phyloP scores from a whole-genome alignment of 148 eudicot species.

The Rhododendron mucronatum region DNA sequence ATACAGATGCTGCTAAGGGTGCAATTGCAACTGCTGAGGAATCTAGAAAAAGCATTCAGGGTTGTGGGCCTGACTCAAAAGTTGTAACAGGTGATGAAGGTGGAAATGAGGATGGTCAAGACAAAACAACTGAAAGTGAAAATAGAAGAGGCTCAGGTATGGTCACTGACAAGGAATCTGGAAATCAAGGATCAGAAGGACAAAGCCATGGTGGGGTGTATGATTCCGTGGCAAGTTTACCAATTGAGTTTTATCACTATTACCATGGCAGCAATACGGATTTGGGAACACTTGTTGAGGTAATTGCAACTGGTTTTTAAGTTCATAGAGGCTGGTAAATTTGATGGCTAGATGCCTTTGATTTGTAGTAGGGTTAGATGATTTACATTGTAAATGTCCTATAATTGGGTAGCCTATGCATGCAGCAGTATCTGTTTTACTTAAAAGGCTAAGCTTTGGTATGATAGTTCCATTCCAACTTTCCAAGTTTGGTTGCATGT shows the following conservation, averaged over 20 bases:
- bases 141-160: conserved; percentile 14
- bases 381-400: neutral
- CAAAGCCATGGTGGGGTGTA: conserved; percentile 38
- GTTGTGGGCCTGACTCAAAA: conserved; percentile 25
- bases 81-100: conserved; percentile 22
- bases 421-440: neutral
- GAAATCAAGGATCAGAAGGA: conserved; percentile 29
- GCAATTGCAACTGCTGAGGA: conserved; percentile 85
- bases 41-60: conserved; percentile 47
- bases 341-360: neutral
- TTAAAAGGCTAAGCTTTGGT: neutral
- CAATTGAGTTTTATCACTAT: conserved; percentile 89
- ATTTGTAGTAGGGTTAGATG: neutral
- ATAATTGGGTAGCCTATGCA: neutral
- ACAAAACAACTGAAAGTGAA: conserved; percentile 25
- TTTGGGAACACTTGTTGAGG: conserved; percentile 94
- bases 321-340: neutral
- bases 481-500: neutral
- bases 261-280: conserved; percentile 90
- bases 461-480: neutral
- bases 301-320: conserved; percentile 9
- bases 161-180: conserved; percentile 29
- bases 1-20: conserved; percentile 70
- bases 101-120: conserved; percentile 25
- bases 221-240: conserved; percentile 69